Evolutionary conservation across 768 basidiomycete genomes (phyloP).

Genomic region (Mycena floridula): DNA sequence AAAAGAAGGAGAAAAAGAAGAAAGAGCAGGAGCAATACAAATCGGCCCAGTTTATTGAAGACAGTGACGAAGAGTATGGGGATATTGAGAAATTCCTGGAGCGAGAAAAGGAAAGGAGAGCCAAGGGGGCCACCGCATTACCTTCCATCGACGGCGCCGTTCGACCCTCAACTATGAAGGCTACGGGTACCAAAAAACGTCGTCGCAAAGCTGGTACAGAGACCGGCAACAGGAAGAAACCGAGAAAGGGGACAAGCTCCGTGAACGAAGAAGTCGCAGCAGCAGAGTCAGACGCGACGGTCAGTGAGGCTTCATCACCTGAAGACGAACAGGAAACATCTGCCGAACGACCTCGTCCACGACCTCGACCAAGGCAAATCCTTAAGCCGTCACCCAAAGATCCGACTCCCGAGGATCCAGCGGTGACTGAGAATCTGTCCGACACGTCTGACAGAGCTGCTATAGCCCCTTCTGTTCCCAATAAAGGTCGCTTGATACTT

Average conservation of each 20-base stretch:
- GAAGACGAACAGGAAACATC: background rate
- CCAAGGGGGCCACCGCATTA: constrained; percentile 42
- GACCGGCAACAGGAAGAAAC: constrained; percentile 20
- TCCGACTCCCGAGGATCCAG: background rate
- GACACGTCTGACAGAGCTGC: background rate
- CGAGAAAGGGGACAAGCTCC: constrained; percentile 23
- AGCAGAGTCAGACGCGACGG: background rate
- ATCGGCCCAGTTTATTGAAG: constrained; percentile 87
- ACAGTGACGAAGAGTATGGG: constrained; percentile 80
- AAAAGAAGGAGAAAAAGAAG: constrained; percentile 35
- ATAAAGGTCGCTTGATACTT: constrained; percentile 10
- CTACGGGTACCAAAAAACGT: constrained; percentile 42
- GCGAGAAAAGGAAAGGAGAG: constrained; percentile 59
- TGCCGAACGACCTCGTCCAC: constrained; percentile 27
- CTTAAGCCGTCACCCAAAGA: too few species aligned
- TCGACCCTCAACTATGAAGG: constrained; percentile 55
- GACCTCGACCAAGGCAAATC: constrained; percentile 36
- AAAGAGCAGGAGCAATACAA: constrained; percentile 66
- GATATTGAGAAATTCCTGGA: constrained; percentile 81
- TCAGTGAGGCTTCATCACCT: background rate
- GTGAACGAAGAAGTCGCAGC: constrained; percentile 3
- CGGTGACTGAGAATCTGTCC: background rate
- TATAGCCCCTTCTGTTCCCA: background rate
- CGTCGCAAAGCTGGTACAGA: constrained; percentile 33
- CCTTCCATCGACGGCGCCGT: constrained; percentile 34